Base-by-base conservation (phyloP, 331 rosid species). In the Quercus lobata region DNA sequence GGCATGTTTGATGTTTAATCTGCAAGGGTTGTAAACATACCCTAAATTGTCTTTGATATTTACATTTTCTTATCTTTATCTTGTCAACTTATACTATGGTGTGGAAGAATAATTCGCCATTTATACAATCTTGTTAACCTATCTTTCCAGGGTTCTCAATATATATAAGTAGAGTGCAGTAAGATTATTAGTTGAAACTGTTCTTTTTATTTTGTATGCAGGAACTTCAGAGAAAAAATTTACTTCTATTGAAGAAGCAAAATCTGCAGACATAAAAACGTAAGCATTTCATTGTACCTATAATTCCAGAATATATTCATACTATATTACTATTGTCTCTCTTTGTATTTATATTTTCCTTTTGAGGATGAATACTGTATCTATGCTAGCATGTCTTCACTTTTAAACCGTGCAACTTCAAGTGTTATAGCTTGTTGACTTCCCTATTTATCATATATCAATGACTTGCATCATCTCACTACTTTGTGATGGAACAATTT, bases 251-350 rank as follows among this genome's bases (percentile, higher is more conserved):
- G 97, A 91, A 52, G 97, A 88, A 69, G 82, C 90, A 89, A 90
- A 84, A 80, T 83, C 89, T 58, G 80, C 83, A 22, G 97, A 95
- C 84, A 72, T 86, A 82, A 91, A 86, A 86, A 79, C 92, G 99
- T 95, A 79, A 71, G 97, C 60, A 60, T n/a, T 77, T 62, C 44
- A 15, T 71, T 82, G 46, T 69, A 32, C 60, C 27, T 70, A 9
- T 18, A 55, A 69, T 25, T 63, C 71, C 29, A 22, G 3, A 52
- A 61, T 57, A 5, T 52, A 35, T 54, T 49, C 70, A 68, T 57
- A 53, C 69, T 29, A 29, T 29, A 29, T 29, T 29, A 29, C 30
- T 70, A 55, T 74, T 68, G 29, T 63, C 58, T 69, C 19, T 25
- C 6, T 49, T 5, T 63, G 16, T 62, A 41, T 57, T 34, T 71